Base-by-base conservation (phyloP, 805 yeast species). In the Geotrichum ghanense region DNA sequence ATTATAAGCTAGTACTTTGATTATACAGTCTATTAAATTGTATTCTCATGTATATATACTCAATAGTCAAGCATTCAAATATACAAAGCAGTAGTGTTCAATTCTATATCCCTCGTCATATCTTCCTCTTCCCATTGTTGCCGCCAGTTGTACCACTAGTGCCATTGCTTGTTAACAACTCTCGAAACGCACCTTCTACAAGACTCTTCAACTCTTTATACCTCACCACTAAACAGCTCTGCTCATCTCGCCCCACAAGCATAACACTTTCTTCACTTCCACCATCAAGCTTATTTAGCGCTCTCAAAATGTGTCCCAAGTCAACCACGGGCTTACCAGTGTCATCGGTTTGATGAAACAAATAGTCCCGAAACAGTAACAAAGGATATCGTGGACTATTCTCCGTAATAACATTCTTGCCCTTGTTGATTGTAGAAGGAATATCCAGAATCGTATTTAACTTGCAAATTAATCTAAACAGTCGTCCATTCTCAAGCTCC, bases 241-340 rank as follows among this genome's bases (percentile, higher is more conserved):
- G 81, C 59, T 87, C 95, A 61, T 89, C 95, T 9, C 82, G 75
- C 26, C 92, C 81, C 1, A 87, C 86, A 45, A 92, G 71, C 60
- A 89, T 67, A 14, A 92, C 65, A 53, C 76, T 79, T 64, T 92
- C 98, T 45, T 85, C 88, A 26, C 82, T 73, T 1, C 97, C 97
- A 3, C 90, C 94, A 60, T 92, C 98, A 53, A 92, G 69, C 64
- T 90, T 92, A 65, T 90, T 90, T 57, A 92, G 68, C 56, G 83
- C 76, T 44, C 77, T 70, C 50, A 92, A 67, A 3, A 88, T 89
- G 61, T 87, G 87, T 0, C 88, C 80, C 55, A 92, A 69, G 63
- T 92, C 96, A 48, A 87, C 67, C 1, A 79, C 75, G 2, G 95
- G 88, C 55, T 74, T 73, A 12, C 95, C 95, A 21, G 64, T 63